These are phyloP conservation scores for Colletotrichum sublineola DNA, from an alignment of 2,329 filamentous ascomycete species.

Conservation along the genomic window DNA sequence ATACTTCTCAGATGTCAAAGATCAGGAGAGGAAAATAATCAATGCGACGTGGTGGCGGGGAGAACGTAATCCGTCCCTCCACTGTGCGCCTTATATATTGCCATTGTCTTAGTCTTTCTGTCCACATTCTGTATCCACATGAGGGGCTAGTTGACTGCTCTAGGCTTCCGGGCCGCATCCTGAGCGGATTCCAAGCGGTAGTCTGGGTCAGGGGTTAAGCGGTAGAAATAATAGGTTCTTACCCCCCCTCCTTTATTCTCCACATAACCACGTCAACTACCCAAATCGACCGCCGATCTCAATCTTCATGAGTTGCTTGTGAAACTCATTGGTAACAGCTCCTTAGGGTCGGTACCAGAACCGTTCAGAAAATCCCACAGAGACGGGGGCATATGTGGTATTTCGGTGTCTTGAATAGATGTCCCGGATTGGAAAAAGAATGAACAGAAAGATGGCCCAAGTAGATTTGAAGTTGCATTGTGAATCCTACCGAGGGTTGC, in stretches of 20 bases:
- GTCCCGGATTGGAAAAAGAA: too few relatives aligned
- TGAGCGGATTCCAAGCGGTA: slow-evolving; percentile 5
- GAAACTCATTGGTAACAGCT: slow-evolving; percentile 11
- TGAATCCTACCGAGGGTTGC: too few relatives aligned
- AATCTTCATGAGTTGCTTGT: slow-evolving; percentile 16
- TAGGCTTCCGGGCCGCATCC: slow-evolving; percentile 23
- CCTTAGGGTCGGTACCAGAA: not conserved
- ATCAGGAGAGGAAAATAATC: slow-evolving; percentile 2
- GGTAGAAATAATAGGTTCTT: slow-evolving; percentile 1
- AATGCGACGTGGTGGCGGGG: slow-evolving; percentile 19
- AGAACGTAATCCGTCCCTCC: slow-evolving; percentile 6
- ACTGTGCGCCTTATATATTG: slow-evolving; percentile 31
- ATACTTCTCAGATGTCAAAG: slow-evolving; percentile 45
- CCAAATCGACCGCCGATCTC: slow-evolving; percentile 26
- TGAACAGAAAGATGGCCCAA: not conserved
- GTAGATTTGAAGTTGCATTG: not conserved
- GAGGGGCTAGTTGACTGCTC: not conserved
- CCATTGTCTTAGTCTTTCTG: not conserved
- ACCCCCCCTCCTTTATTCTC: slow-evolving; percentile 6
- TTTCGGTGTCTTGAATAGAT: not conserved
- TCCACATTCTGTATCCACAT: slow-evolving; percentile 6
- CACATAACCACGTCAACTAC: slow-evolving; percentile 36
- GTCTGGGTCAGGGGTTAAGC: slow-evolving; percentile 9
- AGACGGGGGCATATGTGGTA: not conserved
- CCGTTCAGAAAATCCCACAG: slow-evolving; percentile 1